Evolutionary conservation across 305 asterid species (phyloP).

Genomic region (Fraxinus latifolia): DNA sequence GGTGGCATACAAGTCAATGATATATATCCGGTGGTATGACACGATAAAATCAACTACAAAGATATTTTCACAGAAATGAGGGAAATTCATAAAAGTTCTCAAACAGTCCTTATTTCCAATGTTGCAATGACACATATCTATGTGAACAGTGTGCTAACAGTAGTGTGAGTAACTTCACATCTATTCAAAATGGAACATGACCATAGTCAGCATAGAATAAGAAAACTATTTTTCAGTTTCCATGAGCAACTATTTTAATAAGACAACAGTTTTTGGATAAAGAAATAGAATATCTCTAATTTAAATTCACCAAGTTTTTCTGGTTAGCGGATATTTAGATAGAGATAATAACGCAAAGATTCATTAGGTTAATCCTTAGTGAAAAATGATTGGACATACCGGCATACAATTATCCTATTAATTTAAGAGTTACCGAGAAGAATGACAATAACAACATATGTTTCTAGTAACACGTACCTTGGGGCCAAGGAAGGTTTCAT

Average conservation of each 20-base stretch:
- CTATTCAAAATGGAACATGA: background rate
- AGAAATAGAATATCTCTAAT: background rate
- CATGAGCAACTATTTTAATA: background rate
- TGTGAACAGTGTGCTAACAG: background rate
- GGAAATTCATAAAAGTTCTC: constrained; percentile 5
- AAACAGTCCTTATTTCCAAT: background rate
- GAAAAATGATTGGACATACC: background rate
- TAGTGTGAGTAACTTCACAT: constrained; percentile 11
- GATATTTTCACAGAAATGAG: background rate
- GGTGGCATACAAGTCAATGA: constrained; percentile 18
- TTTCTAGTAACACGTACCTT: constrained; percentile 41
- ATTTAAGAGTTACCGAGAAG: constrained; percentile 12
- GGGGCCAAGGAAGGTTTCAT: constrained; percentile 94
- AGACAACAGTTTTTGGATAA: background rate
- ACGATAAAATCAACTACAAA: background rate
- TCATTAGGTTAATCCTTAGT: background rate
- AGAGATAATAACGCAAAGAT: background rate
- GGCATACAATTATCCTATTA: background rate
- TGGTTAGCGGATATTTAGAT: background rate
- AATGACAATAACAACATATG: background rate
- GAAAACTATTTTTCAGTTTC: constrained; percentile 3
- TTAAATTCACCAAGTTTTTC: background rate
- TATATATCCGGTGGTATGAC: background rate
- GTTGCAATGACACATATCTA: background rate
- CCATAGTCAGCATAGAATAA: constrained; percentile 11